Base-by-base conservation (phyloP, 768 basidiomycete genomes). In the Epithele typhae region DNA sequence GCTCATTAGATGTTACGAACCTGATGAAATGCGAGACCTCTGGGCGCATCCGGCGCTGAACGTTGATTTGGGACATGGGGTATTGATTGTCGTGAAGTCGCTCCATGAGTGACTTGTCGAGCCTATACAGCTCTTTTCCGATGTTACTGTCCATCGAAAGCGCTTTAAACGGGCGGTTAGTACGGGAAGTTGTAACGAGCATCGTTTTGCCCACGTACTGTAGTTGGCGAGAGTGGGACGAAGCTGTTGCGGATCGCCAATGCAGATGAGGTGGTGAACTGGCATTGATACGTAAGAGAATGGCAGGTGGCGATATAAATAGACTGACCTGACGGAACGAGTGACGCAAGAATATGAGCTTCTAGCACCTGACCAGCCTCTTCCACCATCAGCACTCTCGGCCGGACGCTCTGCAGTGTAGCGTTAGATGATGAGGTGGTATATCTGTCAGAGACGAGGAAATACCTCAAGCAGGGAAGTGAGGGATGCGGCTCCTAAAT, bases 361-460 rank as follows among this genome's bases (percentile, higher is more conserved):
- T 90, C 87, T 23, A 90, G 71, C 1, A 89, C 84, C 63, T 91
- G 87, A 0, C 87, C 88, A 0, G 88, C 87, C 59, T 90, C 88
- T 61, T 91, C 87, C 0, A 90, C 82, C 39, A 90, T 65, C 38
- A 88, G 59, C 0, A 87, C 76, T 25, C 71, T 73, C 0, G 86
- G 86, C 4, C 59, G 65, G 5, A 87, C 57, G 12, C 76, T 75
- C 83, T 86, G 41, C 3, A 45, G 24, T 14, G 37, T 30, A 7
- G 27, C 27, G 27, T 30, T 14, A 30, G 27, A 30, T 30, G 7
- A 7, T n/a, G n/a, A n/a, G n/a, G n/a, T n/a, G n/a, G n/a, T n/a
- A n/a, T n/a, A n/a, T n/a, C n/a, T n/a, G n/a, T n/a, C 8, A 30
- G 27, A 30, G 7, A 7, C 27, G 27, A 30, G 27, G 27, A 25